Conservation (phyloP, 805 yeast genomes). For the Kuraishia cidri region DNA sequence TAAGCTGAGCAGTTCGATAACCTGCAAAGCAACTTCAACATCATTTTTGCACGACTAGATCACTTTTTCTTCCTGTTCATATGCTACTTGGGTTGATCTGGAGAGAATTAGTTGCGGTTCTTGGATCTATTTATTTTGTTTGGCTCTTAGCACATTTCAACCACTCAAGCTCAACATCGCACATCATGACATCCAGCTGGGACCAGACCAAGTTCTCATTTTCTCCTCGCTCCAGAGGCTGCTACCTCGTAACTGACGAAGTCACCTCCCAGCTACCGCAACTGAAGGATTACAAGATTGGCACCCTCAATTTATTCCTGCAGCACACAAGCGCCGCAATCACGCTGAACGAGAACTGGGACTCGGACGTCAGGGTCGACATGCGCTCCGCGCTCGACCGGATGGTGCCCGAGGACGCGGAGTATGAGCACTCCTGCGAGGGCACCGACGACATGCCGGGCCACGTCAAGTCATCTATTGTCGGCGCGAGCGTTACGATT, state of each 20-base stretch:
- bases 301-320: constrained; percentile 55
- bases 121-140: no score
- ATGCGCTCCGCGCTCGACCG: constrained; percentile 55
- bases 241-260: constrained; percentile 66
- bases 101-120: no score
- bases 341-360: constrained; percentile 73
- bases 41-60: no score
- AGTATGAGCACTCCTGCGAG: constrained; percentile 60
- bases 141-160: no score
- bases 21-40: no score
- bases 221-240: constrained; percentile 53
- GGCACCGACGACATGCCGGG: constrained; percentile 86
- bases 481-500: constrained; percentile 57
- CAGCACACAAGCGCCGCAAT: constrained; percentile 79
- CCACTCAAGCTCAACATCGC: not conserved
- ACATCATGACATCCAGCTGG: constrained; percentile 29
- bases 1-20: no score
- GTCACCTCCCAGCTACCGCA: constrained; percentile 48
- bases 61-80: no score
- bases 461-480: constrained; percentile 52
- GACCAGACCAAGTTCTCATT: constrained; percentile 48
- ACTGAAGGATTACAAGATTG: constrained; percentile 48
- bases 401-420: constrained; percentile 57
- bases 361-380: constrained; percentile 67
- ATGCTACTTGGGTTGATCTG: no score